phyloP scores from a whole-genome alignment of 179 eudicot genomes.

The Beta macrorhiza region DNA sequence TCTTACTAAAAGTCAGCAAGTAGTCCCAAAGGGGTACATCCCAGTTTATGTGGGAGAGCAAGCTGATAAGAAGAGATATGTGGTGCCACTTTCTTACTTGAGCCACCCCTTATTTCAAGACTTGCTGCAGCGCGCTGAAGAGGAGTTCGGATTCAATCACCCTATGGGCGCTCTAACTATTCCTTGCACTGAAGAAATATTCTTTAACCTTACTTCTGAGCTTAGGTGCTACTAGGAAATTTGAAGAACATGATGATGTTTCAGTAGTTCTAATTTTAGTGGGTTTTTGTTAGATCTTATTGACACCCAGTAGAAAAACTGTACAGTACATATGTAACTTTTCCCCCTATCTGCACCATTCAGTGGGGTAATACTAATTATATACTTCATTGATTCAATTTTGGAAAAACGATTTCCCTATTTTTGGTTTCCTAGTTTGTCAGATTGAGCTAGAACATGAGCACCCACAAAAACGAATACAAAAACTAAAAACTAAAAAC shows the following conservation, averaged over 20 bases:
- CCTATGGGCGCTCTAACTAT: slow-evolving; percentile 44
- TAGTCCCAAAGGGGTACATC: slow-evolving; percentile 44
- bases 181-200: slow-evolving; percentile 35
- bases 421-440: background rate
- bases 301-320: background rate
- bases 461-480: no score
- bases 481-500: no score
- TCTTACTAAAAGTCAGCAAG: slow-evolving; percentile 33
- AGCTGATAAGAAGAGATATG: slow-evolving; percentile 37
- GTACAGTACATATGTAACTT: slow-evolving; percentile 11
- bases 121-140: slow-evolving; percentile 33
- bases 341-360: slow-evolving; percentile 21
- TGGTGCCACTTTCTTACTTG: slow-evolving; percentile 39
- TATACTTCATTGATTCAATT: background rate
- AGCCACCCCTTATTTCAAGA: slow-evolving; percentile 39
- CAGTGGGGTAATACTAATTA: slow-evolving; percentile 18
- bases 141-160: slow-evolving; percentile 46
- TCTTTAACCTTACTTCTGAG: slow-evolving; percentile 28
- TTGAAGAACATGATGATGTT: background rate
- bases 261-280: background rate
- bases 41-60: slow-evolving; percentile 56
- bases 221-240: slow-evolving; percentile 13
- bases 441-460: background rate
- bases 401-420: background rate
- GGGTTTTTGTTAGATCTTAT: slow-evolving; percentile 10